Evolutionary conservation across 2,329 filamentous ascomycete species (phyloP), one percentile per base, ranked within the genome.

Genomic region (Aspergillus glaucus): DNA sequence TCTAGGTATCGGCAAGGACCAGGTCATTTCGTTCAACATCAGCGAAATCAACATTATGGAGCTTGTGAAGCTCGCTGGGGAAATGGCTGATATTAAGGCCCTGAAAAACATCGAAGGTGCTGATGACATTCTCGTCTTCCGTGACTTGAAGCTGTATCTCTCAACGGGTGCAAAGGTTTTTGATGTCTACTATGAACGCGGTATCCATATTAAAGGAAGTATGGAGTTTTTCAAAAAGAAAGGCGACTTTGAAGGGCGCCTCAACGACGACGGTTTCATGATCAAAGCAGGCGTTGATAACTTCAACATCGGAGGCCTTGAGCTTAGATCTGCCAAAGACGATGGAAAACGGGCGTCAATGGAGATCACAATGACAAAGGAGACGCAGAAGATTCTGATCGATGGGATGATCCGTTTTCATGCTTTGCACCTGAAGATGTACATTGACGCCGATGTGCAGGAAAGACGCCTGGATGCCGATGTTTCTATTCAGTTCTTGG

Each of bases 391-490:
- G 9, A 42, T 42, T 21, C 14, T n/a, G 3, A 22, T 42, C 1
- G 40, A 42, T 24, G 40, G 40, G 10, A 42, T 42, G 40, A 42
- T 42, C 9, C 40, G 22, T 21, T 42, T 22, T 24, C 22, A 42
- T 24, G 19, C 9, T 24, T 9, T 42, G 19, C 40, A 42, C 40
- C 10, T 24, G 21, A 42, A 42, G 21, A 42, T 42, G 40, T 24
- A 22, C 19, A 24, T 42, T 42, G 40, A 42, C 22, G 40, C 40
- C 17, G 40, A 42, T 22, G 14, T 42, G 6, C 40, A 42, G 22
- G 40, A 42, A 42, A 42, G 40, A 42, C 40, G 40, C 4, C n/a
- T 42, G 40, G 17, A 42, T 42, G 40, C 40, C 22, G 22, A 42
- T 26, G 22, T 42, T 24, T 21, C 17, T 24, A 42, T 42, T n/a